phyloP scores from a whole-genome alignment of 164 flowering plant genomes.

The Piper longum region DNA sequence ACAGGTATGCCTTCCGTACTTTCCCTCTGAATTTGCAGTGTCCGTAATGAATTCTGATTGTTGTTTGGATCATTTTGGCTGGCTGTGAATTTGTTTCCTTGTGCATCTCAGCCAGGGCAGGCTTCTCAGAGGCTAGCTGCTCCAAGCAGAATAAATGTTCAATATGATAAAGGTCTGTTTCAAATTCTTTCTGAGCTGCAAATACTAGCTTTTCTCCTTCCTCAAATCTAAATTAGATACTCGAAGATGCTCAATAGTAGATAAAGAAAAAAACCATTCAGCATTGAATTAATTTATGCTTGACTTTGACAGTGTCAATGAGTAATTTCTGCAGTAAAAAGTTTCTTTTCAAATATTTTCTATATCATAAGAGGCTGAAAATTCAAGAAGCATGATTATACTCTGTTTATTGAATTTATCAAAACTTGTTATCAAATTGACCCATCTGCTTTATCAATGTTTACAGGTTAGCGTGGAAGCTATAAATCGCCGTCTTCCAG shows the following conservation, averaged over 20 bases:
- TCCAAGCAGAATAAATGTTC: conserved; percentile 13
- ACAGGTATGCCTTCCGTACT: conserved; percentile 15
- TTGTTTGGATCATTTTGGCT: conserved; percentile 9
- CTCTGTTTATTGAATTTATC: background rate
- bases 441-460: conserved; percentile 2
- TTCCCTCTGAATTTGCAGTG: background rate
- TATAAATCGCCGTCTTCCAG: background rate
- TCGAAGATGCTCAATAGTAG: background rate
- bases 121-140: conserved; percentile 17
- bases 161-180: conserved; percentile 11
- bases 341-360: background rate
- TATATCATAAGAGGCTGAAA: background rate
- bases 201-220: background rate
- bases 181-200: background rate
- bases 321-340: no score
- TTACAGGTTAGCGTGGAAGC: background rate
- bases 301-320: background rate
- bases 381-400: background rate
- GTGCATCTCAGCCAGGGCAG: conserved; percentile 23
- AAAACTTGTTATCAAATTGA: background rate
- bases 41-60: conserved; percentile 1
- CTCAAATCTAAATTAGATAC: background rate
- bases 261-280: background rate
- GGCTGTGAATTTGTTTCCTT: conserved; percentile 37
- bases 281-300: background rate